These are phyloP conservation scores for Spinacia oleracea DNA, from an alignment of 179 eudicot species.

Conservation along the genomic window DNA sequence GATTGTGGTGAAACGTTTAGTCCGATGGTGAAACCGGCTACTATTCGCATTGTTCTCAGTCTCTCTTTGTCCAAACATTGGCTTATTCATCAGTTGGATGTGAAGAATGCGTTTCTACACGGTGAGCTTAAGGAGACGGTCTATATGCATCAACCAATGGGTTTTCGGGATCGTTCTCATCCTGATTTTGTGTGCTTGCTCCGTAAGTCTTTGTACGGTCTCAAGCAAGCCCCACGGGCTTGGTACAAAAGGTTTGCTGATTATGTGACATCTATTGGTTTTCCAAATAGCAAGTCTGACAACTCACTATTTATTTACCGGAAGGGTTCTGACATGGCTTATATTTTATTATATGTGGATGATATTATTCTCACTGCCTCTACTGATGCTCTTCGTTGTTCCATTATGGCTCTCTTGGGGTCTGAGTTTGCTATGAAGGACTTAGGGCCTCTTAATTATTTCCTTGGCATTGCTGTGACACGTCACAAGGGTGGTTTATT, in stretches of 20 bases:
- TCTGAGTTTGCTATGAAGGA: background rate
- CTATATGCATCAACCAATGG: background rate
- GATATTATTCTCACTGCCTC: too few relatives aligned
- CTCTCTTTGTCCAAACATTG: too few relatives aligned
- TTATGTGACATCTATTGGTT: background rate
- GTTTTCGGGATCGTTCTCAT: background rate
- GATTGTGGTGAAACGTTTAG: too few relatives aligned
- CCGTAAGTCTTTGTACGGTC: background rate
- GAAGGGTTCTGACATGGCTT: background rate
- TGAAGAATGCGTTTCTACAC: too few relatives aligned
- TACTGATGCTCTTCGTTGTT: background rate
- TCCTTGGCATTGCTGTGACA: background rate
- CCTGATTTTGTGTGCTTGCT: background rate
- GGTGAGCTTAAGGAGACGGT: too few relatives aligned
- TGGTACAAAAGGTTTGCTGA: background rate
- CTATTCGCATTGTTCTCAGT: too few relatives aligned
- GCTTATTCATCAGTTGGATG: too few relatives aligned
- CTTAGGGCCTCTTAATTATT: background rate
- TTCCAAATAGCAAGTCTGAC: background rate
- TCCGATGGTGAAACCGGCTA: too few relatives aligned
- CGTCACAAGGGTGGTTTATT: background rate
- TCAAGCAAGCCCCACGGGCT: background rate
- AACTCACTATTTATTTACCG: background rate
- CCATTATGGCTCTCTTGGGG: background rate
- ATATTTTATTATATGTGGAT: too few relatives aligned